Evolutionary conservation across 805 yeast genomes (phyloP).

Genomic region (Candida qinlingensis): DNA sequence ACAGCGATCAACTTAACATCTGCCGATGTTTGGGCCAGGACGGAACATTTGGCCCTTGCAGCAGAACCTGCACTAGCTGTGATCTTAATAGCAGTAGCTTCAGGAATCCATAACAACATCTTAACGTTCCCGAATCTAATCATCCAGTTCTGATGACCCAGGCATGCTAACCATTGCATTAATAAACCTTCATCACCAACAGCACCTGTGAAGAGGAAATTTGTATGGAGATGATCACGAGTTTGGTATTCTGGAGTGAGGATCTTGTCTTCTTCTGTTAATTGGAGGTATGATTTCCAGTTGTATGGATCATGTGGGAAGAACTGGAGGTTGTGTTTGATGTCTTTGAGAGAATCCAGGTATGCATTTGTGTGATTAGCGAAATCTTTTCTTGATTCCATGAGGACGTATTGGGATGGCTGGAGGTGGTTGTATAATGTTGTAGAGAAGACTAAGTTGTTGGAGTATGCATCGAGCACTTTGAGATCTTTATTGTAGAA

Average conservation of each 20-base stretch:
- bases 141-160: constrained; percentile 68
- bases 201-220: constrained; percentile 54
- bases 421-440: constrained; percentile 53
- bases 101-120: constrained; percentile 65
- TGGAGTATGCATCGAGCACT: constrained; percentile 59
- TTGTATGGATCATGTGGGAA: constrained; percentile 50
- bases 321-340: constrained; percentile 27
- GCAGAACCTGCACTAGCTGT: constrained; percentile 48
- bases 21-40: constrained; percentile 60
- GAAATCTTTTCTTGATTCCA: constrained; percentile 45
- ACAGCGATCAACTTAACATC: constrained; percentile 53
- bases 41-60: constrained; percentile 56
- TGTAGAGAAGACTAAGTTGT: constrained; percentile 55
- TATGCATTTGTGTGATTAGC: constrained; percentile 11
- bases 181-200: constrained; percentile 61
- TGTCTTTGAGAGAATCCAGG: background rate
- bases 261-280: constrained; percentile 40
- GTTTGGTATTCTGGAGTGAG: constrained; percentile 34
- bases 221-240: constrained; percentile 42
- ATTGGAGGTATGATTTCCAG: constrained; percentile 55
- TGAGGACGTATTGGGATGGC: constrained; percentile 59
- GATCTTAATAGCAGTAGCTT: constrained; percentile 55
- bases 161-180: constrained; percentile 70
- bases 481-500: constrained; percentile 32
- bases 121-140: constrained; percentile 68